Conservation (phyloP, 116 monocot genomes). For the Papilionanthe hybrid region DNA sequence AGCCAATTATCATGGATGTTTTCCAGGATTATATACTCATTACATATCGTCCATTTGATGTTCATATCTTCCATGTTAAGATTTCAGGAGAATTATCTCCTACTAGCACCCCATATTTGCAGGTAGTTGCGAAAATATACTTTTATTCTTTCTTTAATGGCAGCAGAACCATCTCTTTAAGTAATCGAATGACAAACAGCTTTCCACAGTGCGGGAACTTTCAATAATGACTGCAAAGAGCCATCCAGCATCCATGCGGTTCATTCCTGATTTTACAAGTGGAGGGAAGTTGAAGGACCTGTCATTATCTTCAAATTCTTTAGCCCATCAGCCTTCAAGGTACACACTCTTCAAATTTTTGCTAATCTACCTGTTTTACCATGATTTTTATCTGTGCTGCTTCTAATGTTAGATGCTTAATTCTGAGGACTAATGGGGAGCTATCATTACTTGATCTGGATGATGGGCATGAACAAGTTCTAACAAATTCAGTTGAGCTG, state of each 20-base stretch:
- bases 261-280: slow-evolving; percentile 58
- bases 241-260: slow-evolving; percentile 89
- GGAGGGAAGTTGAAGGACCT: slow-evolving; percentile 32
- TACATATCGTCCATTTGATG: slow-evolving; percentile 94
- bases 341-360: slow-evolving; percentile 17
- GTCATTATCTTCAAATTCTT: slow-evolving; percentile 26
- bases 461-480: slow-evolving; percentile 89
- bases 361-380: background rate
- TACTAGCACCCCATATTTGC: slow-evolving; percentile 60
- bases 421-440: slow-evolving; percentile 91
- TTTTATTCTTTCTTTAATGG: slow-evolving; percentile 1
- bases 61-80: slow-evolving; percentile 90
- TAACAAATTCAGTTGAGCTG: slow-evolving; percentile 83
- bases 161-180: slow-evolving; percentile 19
- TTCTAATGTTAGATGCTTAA: slow-evolving; percentile 68
- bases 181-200: slow-evolving; percentile 81
- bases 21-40: slow-evolving; percentile 92
- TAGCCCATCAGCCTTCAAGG: slow-evolving; percentile 74
- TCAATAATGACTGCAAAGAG: slow-evolving; percentile 98
- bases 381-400: slow-evolving; percentile 12
- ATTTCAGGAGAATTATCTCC: slow-evolving; percentile 82
- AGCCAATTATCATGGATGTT: slow-evolving; percentile 95
- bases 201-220: slow-evolving; percentile 94
- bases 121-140: slow-evolving; percentile 40
- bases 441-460: slow-evolving; percentile 98